Evolutionary conservation across 1,284 basidiomycete genomes (phyloP).

Genomic region (Cutaneotrichosporon arboriforme): DNA sequence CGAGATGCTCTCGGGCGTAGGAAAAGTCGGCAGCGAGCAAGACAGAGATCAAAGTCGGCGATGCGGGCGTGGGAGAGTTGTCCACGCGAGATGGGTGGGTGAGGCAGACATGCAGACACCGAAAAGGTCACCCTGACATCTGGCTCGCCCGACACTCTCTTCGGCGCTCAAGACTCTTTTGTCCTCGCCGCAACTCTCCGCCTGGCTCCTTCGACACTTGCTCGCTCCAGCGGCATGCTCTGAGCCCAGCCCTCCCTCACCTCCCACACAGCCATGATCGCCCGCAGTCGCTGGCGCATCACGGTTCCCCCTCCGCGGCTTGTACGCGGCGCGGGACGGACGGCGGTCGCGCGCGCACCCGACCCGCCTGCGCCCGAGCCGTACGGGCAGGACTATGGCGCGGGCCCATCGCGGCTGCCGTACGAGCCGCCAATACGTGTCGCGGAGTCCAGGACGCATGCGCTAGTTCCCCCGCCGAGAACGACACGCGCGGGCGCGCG

Average conservation of each 20-base stretch:
- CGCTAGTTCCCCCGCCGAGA: neutral
- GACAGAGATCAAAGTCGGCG: neutral
- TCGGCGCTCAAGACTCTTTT: neutral
- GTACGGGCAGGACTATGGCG: conserved; percentile 34
- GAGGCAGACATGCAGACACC: neutral
- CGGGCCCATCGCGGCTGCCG: conserved; percentile 35
- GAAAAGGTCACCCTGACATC: neutral
- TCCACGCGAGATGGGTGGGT: neutral
- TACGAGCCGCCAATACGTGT: conserved; percentile 18
- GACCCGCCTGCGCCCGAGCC: conserved; percentile 10
- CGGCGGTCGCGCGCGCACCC: neutral
- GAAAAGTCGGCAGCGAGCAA: conserved; percentile 6
- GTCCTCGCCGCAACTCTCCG: neutral
- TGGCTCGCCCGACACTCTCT: neutral
- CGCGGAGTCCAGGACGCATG: neutral
- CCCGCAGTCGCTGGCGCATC: conserved; percentile 7
- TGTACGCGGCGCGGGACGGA: neutral
- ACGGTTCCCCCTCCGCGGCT: conserved; percentile 1
- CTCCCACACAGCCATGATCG: neutral
- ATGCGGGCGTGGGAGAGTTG: conserved; percentile 6
- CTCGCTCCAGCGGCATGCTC: conserved; percentile 1
- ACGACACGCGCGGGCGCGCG: neutral
- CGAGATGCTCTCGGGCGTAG: neutral
- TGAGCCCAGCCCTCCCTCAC: neutral
- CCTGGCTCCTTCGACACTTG: no score